A percentile compares a stretch with the other conserved stretches of the same genome.
These are phyloP conservation scores for Xylariaceae sp. DNA, from an alignment of 2,329 filamentous ascomycete species.

Conservation along the genomic window DNA sequence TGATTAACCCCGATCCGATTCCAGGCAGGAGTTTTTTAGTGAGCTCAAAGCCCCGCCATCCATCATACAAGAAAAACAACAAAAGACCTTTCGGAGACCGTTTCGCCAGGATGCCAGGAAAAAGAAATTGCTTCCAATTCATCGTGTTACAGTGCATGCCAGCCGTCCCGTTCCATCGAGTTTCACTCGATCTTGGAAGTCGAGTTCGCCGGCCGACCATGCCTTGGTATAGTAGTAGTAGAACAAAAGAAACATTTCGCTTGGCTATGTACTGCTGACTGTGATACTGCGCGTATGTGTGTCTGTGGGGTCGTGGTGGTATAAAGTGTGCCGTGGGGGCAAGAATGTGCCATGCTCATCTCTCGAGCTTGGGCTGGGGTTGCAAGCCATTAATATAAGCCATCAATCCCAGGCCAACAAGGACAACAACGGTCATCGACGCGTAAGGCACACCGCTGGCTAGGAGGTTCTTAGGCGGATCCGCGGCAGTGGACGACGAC, in stretches of 20 bases:
- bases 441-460: constrained; percentile 69
- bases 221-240: constrained; percentile 29
- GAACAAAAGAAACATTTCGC: constrained; percentile 22
- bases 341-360: constrained; percentile 7
- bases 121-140: constrained; percentile 5
- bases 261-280: constrained; percentile 12
- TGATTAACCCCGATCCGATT: too few species aligned
- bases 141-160: constrained; percentile 17
- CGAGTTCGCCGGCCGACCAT: neutral
- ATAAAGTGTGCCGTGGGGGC: neutral
- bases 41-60: neutral
- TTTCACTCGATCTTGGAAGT: too few species aligned
- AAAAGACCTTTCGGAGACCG: neutral
- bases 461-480: constrained; percentile 43
- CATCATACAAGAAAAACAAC: constrained; percentile 12
- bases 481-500: constrained; percentile 38
- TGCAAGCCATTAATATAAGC: constrained; percentile 85
- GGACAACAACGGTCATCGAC: constrained; percentile 77
- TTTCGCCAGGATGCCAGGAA: neutral
- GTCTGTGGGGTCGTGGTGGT: too few species aligned
- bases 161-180: neutral
- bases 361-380: constrained; percentile 36
- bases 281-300: too few species aligned
- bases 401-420: constrained; percentile 81
- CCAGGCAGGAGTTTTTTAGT: too few species aligned